Conservation (phyloP, 129 eudicot species). For the Oenanthe sinensis region DNA sequence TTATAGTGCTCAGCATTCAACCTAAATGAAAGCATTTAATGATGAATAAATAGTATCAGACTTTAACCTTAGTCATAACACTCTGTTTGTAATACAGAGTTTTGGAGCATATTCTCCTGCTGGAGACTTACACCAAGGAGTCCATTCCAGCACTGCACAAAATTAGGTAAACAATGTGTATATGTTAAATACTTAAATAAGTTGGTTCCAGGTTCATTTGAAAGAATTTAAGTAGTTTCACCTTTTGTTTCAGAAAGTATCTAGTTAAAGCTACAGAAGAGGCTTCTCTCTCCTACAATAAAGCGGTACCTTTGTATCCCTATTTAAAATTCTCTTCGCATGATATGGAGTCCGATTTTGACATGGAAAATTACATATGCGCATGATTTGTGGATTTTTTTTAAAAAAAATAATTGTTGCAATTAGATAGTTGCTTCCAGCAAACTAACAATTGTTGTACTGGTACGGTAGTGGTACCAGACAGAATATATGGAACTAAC, state of each 20-base stretch:
- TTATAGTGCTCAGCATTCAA: background rate
- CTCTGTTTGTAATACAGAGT: constrained; percentile 37
- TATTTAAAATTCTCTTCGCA: background rate
- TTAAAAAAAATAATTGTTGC: background rate
- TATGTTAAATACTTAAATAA: background rate
- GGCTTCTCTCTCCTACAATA: constrained; percentile 89
- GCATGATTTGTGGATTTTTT: background rate
- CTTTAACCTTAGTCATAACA: background rate
- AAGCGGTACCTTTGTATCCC: constrained; percentile 52
- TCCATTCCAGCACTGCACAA: constrained; percentile 93
- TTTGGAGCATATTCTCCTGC: constrained; percentile 90
- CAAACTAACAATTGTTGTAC: background rate
- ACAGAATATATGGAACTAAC: background rate
- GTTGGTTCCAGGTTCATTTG: background rate
- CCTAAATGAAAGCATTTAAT: background rate
- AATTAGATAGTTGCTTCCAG: background rate
- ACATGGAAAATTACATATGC: background rate
- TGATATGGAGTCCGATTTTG: background rate
- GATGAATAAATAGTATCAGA: background rate
- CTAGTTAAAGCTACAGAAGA: constrained; percentile 94
- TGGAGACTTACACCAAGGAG: constrained; percentile 82
- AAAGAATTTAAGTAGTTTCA: constrained; percentile 1
- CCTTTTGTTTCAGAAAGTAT: constrained; percentile 50
- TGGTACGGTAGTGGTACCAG: background rate
- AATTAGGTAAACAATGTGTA: constrained; percentile 46